Conservation (phyloP, 148 eudicot species). For the Tetragonia tetragonoides region DNA sequence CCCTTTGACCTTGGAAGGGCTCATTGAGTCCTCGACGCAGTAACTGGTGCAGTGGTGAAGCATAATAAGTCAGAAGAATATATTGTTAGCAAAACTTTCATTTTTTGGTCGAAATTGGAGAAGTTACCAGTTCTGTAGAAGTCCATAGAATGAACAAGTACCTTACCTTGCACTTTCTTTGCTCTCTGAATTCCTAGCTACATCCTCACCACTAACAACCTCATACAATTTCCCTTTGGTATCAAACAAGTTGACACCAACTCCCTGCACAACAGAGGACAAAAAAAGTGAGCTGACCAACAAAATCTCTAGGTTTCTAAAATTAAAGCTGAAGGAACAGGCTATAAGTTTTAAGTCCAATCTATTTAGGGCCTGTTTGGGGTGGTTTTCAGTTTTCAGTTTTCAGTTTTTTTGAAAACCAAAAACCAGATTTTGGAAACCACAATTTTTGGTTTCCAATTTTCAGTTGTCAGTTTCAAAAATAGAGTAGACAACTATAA, state of each 20-base stretch:
- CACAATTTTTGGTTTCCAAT: too few species aligned
- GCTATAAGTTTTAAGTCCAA: too few species aligned
- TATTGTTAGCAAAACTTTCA: neutral
- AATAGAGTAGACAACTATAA: too few species aligned
- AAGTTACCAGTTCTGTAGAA: conserved; percentile 1
- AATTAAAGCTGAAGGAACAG: too few species aligned
- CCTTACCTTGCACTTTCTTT: conserved; percentile 68
- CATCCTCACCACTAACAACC: conserved; percentile 73
- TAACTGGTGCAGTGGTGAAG: conserved; percentile 19
- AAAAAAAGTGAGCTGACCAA: neutral
- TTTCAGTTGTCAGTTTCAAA: too few species aligned
- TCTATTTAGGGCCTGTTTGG: too few species aligned
- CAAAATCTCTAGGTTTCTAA: neutral
- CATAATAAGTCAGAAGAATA: conserved; percentile 9
- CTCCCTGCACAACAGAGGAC: conserved; percentile 41
- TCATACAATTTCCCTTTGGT: conserved; percentile 42
- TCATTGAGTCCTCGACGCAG: conserved; percentile 59
- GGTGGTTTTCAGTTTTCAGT: too few species aligned
- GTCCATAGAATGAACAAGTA: conserved; percentile 12
- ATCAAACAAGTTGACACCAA: conserved; percentile 50
- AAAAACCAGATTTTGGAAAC: too few species aligned
- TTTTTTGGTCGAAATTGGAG: neutral
- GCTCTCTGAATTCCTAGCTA: conserved; percentile 47
- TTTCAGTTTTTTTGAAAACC: too few species aligned
- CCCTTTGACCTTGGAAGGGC: conserved; percentile 73